Percentiles rank a stretch among this genome's conserved stretches.
Evolutionary conservation across 2,329 filamentous ascomycete genomes (phyloP).

Genomic region (Cladosporium austrohemisphaericum): DNA sequence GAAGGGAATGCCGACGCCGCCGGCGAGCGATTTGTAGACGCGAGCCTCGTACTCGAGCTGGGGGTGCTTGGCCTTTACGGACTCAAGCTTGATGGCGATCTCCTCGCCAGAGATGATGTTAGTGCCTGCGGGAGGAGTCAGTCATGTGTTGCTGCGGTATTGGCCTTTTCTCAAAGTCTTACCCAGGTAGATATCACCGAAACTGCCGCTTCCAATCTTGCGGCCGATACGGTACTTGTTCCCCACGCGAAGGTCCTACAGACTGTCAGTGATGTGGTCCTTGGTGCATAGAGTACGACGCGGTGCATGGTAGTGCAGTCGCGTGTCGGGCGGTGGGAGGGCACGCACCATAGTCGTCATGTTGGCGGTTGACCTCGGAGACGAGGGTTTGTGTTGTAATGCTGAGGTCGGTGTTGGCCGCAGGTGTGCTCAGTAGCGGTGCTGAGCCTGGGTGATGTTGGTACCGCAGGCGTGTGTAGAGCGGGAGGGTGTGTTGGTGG

Average conservation of each 20-base stretch:
- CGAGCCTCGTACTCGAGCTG: slow-evolving; percentile 98
- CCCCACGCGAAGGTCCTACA: slow-evolving; percentile 93
- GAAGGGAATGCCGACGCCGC: slow-evolving; percentile 95
- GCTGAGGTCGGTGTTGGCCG: slow-evolving; percentile 1
- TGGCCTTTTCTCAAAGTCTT: slow-evolving; percentile 28
- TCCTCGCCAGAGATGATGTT: slow-evolving; percentile 99
- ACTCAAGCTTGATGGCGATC: slow-evolving; percentile 99
- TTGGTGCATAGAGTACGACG: neutral
- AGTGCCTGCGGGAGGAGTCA: slow-evolving; percentile 58
- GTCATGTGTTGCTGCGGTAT: neutral
- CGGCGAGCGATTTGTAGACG: slow-evolving; percentile 83
- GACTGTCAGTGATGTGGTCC: slow-evolving; percentile 32
- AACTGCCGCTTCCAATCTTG: slow-evolving; percentile 96
- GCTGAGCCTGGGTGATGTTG: slow-evolving; percentile 2
- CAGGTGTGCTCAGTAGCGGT: slow-evolving; percentile 13
- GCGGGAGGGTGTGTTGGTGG: neutral
- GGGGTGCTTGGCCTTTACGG: slow-evolving; percentile 98
- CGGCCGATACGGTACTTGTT: slow-evolving; percentile 99
- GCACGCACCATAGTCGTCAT: slow-evolving; percentile 62
- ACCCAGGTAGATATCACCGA: slow-evolving; percentile 96
- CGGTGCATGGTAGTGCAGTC: neutral
- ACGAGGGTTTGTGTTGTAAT: slow-evolving; percentile 20
- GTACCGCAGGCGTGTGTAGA: neutral
- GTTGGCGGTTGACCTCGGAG: slow-evolving; percentile 32
- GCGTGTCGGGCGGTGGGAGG: slow-evolving; percentile 29